These are phyloP conservation scores for Grigorovia transvaalensis DNA, from an alignment of 805 yeast species.

Conservation along the genomic window DNA sequence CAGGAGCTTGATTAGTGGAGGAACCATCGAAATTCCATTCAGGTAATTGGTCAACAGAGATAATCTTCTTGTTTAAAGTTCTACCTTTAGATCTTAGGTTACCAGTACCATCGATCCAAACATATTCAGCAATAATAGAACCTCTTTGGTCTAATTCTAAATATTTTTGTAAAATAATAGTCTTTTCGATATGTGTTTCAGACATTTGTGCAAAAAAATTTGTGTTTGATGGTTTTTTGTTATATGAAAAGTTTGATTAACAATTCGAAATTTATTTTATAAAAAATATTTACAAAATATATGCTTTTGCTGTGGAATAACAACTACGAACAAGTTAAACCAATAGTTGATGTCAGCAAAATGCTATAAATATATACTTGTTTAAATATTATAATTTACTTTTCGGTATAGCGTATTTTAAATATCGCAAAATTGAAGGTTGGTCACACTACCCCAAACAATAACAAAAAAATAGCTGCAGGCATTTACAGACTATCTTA, in stretches of 20 bases:
- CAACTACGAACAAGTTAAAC: neutral
- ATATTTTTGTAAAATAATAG: constrained; percentile 75
- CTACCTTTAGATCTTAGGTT: constrained; percentile 88
- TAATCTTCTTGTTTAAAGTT: constrained; percentile 62
- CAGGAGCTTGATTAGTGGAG: constrained; percentile 97
- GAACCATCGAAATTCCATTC: constrained; percentile 99
- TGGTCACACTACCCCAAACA: neutral
- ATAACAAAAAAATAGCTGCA: neutral
- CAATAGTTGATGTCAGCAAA: neutral
- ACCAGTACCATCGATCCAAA: constrained; percentile 95
- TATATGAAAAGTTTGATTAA: neutral
- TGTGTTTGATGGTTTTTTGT: neutral
- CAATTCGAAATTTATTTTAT: neutral
- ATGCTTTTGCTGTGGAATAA: too few species aligned
- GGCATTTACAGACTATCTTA: neutral
- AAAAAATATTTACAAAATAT: too few species aligned
- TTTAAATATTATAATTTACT: neutral
- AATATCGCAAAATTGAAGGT: neutral
- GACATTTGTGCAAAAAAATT: neutral
- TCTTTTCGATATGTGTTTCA: constrained; percentile 38
- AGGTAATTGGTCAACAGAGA: constrained; percentile 76
- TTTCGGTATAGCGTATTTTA: neutral
- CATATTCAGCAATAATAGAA: constrained; percentile 84
- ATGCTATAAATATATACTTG: neutral
- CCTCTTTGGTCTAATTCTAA: constrained; percentile 78